These are phyloP conservation scores for Penicillium antarcticum DNA, from an alignment of 495 filamentous ascomycete species.

Conservation along the genomic window DNA sequence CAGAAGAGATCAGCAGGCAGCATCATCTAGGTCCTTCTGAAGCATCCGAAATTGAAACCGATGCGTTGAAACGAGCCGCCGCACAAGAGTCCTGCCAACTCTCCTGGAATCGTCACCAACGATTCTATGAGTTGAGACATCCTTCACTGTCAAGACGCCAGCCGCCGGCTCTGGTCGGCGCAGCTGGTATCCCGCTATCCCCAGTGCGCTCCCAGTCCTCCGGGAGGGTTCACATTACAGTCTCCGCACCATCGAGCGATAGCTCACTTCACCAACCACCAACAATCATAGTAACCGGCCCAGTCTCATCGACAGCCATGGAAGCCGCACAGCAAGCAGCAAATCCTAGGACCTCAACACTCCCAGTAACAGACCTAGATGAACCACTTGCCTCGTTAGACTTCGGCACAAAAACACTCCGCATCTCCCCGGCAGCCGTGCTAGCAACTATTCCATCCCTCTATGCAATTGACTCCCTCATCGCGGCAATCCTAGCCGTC, in stretches of 20 bases:
- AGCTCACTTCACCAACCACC: constrained; percentile 29
- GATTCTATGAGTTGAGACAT: constrained; percentile 69
- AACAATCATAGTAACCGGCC: constrained; percentile 40
- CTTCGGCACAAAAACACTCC: constrained; percentile 43
- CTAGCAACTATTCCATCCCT: constrained; percentile 50
- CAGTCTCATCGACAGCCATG: constrained; percentile 30
- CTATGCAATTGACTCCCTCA: constrained; percentile 72
- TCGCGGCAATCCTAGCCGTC: constrained; percentile 66
- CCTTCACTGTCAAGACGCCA: constrained; percentile 58
- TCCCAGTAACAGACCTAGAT: constrained; percentile 39
- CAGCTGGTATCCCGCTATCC: constrained; percentile 60
- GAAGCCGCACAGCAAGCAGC: constrained; percentile 39
- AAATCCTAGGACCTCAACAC: constrained; percentile 40
- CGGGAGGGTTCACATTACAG: constrained; percentile 37
- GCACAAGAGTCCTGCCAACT: constrained; percentile 70
- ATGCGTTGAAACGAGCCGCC: constrained; percentile 59
- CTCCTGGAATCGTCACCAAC: constrained; percentile 61
- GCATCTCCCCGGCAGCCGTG: constrained; percentile 43
- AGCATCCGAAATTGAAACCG: constrained; percentile 48
- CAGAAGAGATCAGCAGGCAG: constrained; percentile 42
- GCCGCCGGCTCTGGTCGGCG: constrained; percentile 49
- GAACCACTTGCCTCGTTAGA: constrained; percentile 50
- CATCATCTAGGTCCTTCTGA: constrained; percentile 41
- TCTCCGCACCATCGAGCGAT: constrained; percentile 33
- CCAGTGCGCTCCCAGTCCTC: constrained; percentile 42